phyloP scores from a whole-genome alignment of 108 stramenopile species.

The Conticribra guillardii region DNA sequence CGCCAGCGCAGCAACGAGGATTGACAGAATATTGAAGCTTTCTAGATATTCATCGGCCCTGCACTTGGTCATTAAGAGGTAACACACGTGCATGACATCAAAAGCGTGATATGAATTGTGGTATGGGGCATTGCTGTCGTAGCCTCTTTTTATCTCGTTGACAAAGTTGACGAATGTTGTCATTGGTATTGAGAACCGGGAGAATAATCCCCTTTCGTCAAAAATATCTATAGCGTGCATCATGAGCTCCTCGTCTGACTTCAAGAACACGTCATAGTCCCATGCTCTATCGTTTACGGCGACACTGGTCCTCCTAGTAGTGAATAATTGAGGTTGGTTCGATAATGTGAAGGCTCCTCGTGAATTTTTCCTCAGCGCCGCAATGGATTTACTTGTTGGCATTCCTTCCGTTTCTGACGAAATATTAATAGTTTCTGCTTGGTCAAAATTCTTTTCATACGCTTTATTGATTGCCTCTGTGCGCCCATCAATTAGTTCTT shows the following conservation, averaged over 20 bases:
- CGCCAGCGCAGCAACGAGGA: slow-evolving; percentile 59
- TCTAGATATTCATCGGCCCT: slow-evolving; percentile 53
- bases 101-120: slow-evolving; percentile 71
- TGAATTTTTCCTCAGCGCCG: background rate
- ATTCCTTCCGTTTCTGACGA: slow-evolving; percentile 19
- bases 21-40: slow-evolving; percentile 56
- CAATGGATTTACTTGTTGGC: slow-evolving; percentile 5
- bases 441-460: slow-evolving; percentile 55
- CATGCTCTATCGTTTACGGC: slow-evolving; percentile 43
- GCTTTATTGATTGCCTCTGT: slow-evolving; percentile 53
- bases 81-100: slow-evolving; percentile 65
- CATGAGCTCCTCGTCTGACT: slow-evolving; percentile 46
- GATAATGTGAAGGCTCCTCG: slow-evolving; percentile 28
- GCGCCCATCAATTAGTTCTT: slow-evolving; percentile 50
- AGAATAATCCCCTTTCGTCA: slow-evolving; percentile 51
- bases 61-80: slow-evolving; percentile 55
- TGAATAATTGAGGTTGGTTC: slow-evolving; percentile 31
- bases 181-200: slow-evolving; percentile 55
- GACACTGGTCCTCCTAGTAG: slow-evolving; percentile 33
- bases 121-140: slow-evolving; percentile 51
- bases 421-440: slow-evolving; percentile 48
- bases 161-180: slow-evolving; percentile 51
- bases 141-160: slow-evolving; percentile 42
- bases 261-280: slow-evolving; percentile 53
- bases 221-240: slow-evolving; percentile 54